Evolutionary conservation across 169 alveolate species (phyloP).

Genomic region (Plasmodium billcollinsi): DNA sequence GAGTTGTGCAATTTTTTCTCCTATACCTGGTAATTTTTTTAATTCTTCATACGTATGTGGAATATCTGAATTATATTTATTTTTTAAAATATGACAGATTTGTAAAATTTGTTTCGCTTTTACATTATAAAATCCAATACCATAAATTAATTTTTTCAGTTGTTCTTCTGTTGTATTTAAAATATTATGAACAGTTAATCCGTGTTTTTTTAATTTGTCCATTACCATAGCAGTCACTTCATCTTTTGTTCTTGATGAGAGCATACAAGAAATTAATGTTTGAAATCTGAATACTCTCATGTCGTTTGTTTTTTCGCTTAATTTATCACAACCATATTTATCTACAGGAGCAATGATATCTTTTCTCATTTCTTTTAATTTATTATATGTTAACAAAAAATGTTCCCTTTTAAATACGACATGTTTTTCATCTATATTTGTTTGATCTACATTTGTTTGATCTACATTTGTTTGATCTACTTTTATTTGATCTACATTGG

Average conservation of each 20-base stretch:
- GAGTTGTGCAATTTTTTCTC: slow-evolving; percentile 95
- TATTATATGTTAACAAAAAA: slow-evolving; percentile 27
- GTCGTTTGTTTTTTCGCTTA: slow-evolving; percentile 81
- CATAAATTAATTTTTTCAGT: slow-evolving; percentile 88
- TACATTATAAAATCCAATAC: slow-evolving; percentile 95
- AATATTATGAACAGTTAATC: slow-evolving; percentile 84
- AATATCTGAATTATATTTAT: slow-evolving; percentile 91
- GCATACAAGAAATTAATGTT: slow-evolving; percentile 88
- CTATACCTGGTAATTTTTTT: slow-evolving; percentile 94
- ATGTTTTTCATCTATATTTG: slow-evolving; percentile 1
- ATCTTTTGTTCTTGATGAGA: slow-evolving; percentile 92
- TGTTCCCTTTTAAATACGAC: slow-evolving; percentile 9
- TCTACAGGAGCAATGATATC: slow-evolving; percentile 85
- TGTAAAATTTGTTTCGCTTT: slow-evolving; percentile 93
- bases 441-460: not conserved
- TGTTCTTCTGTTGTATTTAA: slow-evolving; percentile 84
- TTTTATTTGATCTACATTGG: not conserved
- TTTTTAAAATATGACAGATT: slow-evolving; percentile 88
- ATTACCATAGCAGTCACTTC: slow-evolving; percentile 88
- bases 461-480: not conserved
- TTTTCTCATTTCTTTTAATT: slow-evolving; percentile 59
- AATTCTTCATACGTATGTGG: slow-evolving; percentile 92
- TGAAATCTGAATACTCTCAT: slow-evolving; percentile 84
- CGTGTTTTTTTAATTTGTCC: slow-evolving; percentile 84
- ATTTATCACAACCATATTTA: slow-evolving; percentile 84